Percentiles rank a stretch among this genome's conserved stretches.
Evolutionary conservation across 73 alveolate species (phyloP).

Genomic region (Stentor roeselii): DNA sequence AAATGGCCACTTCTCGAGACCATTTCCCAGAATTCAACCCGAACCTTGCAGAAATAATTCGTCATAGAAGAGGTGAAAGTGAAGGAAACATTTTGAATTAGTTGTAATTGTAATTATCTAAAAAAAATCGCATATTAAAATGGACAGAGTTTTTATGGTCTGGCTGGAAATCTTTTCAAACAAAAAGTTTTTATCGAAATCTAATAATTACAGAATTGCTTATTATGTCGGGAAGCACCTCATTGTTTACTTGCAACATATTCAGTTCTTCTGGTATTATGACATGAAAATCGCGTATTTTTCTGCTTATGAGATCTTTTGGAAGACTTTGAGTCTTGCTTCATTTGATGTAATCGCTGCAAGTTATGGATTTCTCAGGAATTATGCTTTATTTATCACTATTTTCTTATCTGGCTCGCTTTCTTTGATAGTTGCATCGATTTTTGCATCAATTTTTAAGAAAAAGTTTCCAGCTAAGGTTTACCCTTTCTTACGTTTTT

Average conservation of each 20-base stretch:
- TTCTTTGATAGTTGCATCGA: too few species aligned
- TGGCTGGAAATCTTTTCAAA: neutral
- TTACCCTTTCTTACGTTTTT: too few species aligned
- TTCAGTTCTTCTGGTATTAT: neutral
- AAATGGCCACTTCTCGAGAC: neutral
- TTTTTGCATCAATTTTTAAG: too few species aligned
- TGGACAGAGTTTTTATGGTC: neutral
- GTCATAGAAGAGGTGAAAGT: slow-evolving; percentile 19
- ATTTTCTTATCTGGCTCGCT: too few species aligned
- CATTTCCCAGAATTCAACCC: neutral
- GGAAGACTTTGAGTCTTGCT: neutral
- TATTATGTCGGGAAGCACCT: neutral
- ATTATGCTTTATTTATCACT: too few species aligned
- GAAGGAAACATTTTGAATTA: slow-evolving; percentile 20
- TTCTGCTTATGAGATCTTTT: neutral
- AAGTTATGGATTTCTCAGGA: too few species aligned
- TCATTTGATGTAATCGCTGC: neutral
- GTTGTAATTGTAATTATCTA: too few species aligned
- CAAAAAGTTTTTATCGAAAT: too few species aligned
- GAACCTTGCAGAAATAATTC: neutral
- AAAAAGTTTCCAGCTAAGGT: too few species aligned
- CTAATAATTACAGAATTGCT: neutral
- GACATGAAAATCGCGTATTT: neutral
- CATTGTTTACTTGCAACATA: neutral
- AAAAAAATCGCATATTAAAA: too few species aligned